A percentile compares a stretch with the other conserved stretches of the same genome.
Conservation (phyloP, 129 eudicot genomes). For the Glebionis coronaria region DNA sequence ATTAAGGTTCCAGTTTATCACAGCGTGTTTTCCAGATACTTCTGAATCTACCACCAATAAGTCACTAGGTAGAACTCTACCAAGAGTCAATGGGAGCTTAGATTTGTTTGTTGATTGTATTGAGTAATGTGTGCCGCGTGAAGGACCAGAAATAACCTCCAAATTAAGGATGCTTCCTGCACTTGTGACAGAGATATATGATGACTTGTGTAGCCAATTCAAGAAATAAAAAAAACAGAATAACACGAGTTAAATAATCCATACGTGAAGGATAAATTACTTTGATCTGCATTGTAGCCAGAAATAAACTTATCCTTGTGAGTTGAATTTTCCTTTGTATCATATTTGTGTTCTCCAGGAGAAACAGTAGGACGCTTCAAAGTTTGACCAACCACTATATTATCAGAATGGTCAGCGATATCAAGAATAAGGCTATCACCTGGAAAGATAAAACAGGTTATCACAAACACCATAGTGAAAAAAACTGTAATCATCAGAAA, state of each 20-base stretch:
- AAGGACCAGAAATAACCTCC: slow-evolving; percentile 93
- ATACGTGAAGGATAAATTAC: slow-evolving; percentile 44
- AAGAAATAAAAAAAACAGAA: slow-evolving; percentile 15
- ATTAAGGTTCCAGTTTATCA: slow-evolving; percentile 72
- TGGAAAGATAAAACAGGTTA: slow-evolving; percentile 21
- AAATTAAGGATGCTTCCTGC: slow-evolving; percentile 90
- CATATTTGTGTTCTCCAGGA: slow-evolving; percentile 34
- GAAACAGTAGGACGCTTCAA: slow-evolving; percentile 64
- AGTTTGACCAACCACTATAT: slow-evolving; percentile 65
- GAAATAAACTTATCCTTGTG: slow-evolving; percentile 35
- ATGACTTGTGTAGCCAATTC: slow-evolving; percentile 55
- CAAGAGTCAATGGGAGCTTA: slow-evolving; percentile 79
- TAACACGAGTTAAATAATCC: slow-evolving; percentile 14
- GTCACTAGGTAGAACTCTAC: slow-evolving; percentile 87
- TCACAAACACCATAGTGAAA: no score
- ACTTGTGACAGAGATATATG: slow-evolving; percentile 71
- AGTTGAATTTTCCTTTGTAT: slow-evolving; percentile 43
- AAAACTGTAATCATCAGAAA: no score
- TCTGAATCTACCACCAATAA: slow-evolving; percentile 75
- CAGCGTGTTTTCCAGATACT: slow-evolving; percentile 95
- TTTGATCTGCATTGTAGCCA: slow-evolving; percentile 41
- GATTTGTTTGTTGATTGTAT: slow-evolving; percentile 64
- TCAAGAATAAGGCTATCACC: slow-evolving; percentile 75
- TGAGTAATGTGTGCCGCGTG: slow-evolving; percentile 63
- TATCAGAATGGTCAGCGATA: slow-evolving; percentile 57